These are phyloP conservation scores for Sordariomycetes sp. DNA, from an alignment of 2,329 filamentous ascomycete genomes.

Conservation along the genomic window DNA sequence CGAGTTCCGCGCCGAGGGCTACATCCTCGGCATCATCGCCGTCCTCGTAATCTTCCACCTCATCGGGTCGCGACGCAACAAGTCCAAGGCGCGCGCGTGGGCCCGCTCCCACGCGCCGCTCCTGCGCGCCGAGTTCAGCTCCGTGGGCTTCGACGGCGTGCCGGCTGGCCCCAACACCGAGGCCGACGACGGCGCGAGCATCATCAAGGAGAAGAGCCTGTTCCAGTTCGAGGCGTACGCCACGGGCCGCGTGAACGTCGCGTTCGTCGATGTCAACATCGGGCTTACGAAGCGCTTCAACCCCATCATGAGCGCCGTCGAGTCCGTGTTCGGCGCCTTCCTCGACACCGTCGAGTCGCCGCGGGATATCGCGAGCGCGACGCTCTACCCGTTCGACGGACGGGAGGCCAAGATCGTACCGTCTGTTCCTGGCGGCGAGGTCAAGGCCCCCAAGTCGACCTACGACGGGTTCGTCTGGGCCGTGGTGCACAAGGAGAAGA, in stretches of 20 bases:
- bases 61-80: constrained; percentile 69
- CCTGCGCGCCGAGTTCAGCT: constrained; percentile 70
- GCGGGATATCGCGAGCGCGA: constrained; percentile 61
- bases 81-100: constrained; percentile 69
- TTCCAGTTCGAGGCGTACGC: constrained; percentile 82
- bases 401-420: constrained; percentile 72
- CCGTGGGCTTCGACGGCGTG: constrained; percentile 64
- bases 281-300: constrained; percentile 79
- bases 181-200: constrained; percentile 17
- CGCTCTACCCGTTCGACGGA: constrained; percentile 82
- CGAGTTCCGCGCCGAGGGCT: constrained; percentile 80
- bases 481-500: constrained; percentile 85
- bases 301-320: constrained; percentile 48
- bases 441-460: constrained; percentile 46
- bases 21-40: constrained; percentile 64
- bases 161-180: constrained; percentile 28
- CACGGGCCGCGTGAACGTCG: constrained; percentile 83
- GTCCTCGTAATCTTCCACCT: constrained; percentile 68
- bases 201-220: constrained; percentile 76
- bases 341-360: constrained; percentile 62
- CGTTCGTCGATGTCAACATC: constrained; percentile 78
- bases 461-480: constrained; percentile 94
- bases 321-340: constrained; percentile 60
- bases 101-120: constrained; percentile 58
- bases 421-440: constrained; percentile 42